A percentile compares a stretch with the other conserved stretches of the same genome.
These are phyloP conservation scores for Naganishia albida DNA, from an alignment of 1,284 basidiomycete species.

Conservation along the genomic window DNA sequence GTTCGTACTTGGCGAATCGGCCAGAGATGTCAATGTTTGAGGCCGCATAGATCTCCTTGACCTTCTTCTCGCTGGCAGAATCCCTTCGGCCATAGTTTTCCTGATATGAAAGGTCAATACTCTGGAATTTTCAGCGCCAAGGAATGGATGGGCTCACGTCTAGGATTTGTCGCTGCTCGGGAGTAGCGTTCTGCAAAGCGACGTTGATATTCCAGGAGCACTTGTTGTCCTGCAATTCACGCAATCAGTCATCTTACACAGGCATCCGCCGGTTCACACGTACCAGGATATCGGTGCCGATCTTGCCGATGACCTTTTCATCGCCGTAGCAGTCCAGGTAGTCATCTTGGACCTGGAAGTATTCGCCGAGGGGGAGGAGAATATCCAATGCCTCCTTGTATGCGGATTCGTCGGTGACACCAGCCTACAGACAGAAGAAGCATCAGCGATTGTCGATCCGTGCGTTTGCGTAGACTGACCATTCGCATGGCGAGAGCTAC, in stretches of 20 bases:
- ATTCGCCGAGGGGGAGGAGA: slow-evolving; percentile 90
- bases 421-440: slow-evolving; percentile 49
- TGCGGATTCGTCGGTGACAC: slow-evolving; percentile 68
- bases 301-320: slow-evolving; percentile 91
- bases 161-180: slow-evolving; percentile 62
- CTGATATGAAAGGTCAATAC: slow-evolving; percentile 50
- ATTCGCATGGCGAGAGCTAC: slow-evolving; percentile 89
- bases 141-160: slow-evolving; percentile 52
- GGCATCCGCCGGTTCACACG: slow-evolving; percentile 41
- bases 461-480: slow-evolving; percentile 40
- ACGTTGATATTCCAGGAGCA: slow-evolving; percentile 97
- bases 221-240: slow-evolving; percentile 76
- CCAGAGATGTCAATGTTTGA: slow-evolving; percentile 69
- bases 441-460: background rate
- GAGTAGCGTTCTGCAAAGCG: slow-evolving; percentile 69
- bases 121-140: background rate
- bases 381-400: slow-evolving; percentile 82
- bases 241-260: background rate
- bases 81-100: slow-evolving; percentile 88
- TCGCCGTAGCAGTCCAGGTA: slow-evolving; percentile 91
- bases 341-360: slow-evolving; percentile 99
- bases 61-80: slow-evolving; percentile 62
- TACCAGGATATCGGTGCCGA: slow-evolving; percentile 94
- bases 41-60: slow-evolving; percentile 71
- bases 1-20: slow-evolving; percentile 77